Evolutionary conservation across 2,329 filamentous ascomycete genomes (phyloP), one percentile per base, ranked within the genome.

Genomic region (Fusarium austroafricanum): DNA sequence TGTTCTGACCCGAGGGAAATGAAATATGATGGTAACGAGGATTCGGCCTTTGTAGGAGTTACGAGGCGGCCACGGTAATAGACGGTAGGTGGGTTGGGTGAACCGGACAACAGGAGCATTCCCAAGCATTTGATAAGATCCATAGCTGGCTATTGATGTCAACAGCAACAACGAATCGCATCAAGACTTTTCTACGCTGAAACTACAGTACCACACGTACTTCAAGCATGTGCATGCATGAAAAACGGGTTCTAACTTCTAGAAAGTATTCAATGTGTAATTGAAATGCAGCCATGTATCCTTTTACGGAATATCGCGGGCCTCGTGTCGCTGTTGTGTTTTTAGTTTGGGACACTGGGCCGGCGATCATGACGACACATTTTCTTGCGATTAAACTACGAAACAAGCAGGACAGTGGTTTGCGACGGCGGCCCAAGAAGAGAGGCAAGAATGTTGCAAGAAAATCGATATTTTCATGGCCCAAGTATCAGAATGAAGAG

Each of bases 291-390:
- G 52, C 40, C 52, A 40, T 52, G 61, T 59, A 35, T 64, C 51
- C 37, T 49, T 37, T 57, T 35, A 45, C 61, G 55, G 61, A 47
- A 69, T 50, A 66, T 65, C 43, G 43, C 51, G 65, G 61, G 52
- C 53, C 35, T 44, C 53, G 52, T 28, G 37, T 62, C 10, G 23
- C 50, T 40, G 61, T 52, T 31, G 28, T 65, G 46, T 50, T 65
- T 65, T 47, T 64, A 61, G 61, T 69, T 55, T 47, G n/a, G 33
- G 51, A 40, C 17, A 28, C n/a, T 45, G 33, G 40, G 21, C 46
- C 33, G 55, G 42, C 69, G 69, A 73, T 73, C 71, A 71, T 73
- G 71, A 73, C 71, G 67, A 71, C 67, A 73, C 44, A 44, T 42
- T 58, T 54, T 20, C 44, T 57, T 44, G 47, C 29, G 42, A 45